Conservation (phyloP, 345 rosid genomes). For the Populus davidiana region DNA sequence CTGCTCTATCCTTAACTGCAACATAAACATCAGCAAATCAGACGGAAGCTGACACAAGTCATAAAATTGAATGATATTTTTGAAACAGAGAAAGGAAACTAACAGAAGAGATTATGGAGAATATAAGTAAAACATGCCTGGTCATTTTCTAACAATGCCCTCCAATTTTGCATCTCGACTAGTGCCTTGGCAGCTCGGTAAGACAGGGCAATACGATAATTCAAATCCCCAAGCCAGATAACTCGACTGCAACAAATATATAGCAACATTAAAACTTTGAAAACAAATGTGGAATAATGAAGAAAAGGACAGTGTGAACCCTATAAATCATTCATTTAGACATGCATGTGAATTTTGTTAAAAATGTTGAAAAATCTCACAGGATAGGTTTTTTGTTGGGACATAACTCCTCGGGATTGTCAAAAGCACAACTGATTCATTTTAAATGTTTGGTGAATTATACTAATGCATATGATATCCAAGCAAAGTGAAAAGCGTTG, state of each 20-base stretch:
- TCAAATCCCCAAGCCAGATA: slow-evolving; percentile 97
- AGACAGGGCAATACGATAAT: slow-evolving; percentile 92
- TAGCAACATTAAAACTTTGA: slow-evolving; percentile 3
- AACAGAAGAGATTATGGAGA: not conserved
- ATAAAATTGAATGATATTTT: not conserved
- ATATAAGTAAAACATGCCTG: slow-evolving; percentile 53
- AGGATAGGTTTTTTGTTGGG: not conserved
- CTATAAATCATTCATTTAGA: not conserved
- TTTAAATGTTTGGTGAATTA: not conserved
- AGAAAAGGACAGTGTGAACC: not conserved
- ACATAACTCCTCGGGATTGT: not conserved
- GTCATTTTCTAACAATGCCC: slow-evolving; percentile 88
- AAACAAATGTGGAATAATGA: not conserved
- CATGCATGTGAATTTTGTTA: not conserved
- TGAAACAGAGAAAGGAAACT: not conserved
- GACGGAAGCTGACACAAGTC: slow-evolving; percentile 9
- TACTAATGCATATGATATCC: not conserved
- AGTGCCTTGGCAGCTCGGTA: slow-evolving; percentile 97
- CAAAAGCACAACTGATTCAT: not conserved
- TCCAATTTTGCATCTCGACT: slow-evolving; percentile 98
- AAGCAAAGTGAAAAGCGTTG: not conserved
- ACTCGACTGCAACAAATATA: slow-evolving; percentile 58
- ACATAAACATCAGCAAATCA: slow-evolving; percentile 17
- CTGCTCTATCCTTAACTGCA: slow-evolving; percentile 91
- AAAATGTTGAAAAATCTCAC: not conserved